Base-by-base conservation (phyloP, 2,329 filamentous ascomycete genomes). In the Cucurbitaria berberidis region DNA sequence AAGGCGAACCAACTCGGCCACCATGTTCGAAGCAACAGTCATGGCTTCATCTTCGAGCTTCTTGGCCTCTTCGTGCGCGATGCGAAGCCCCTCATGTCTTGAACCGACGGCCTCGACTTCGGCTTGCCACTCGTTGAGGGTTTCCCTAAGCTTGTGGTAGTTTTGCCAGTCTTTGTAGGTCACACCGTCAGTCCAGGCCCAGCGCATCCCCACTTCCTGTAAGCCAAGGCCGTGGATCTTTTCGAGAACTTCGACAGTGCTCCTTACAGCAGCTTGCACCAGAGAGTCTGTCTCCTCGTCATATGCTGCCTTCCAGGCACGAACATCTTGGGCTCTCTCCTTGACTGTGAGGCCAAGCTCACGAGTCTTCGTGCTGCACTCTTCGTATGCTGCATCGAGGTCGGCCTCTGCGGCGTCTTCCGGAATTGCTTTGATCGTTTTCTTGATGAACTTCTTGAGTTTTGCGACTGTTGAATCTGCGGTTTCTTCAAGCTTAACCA, bases 81-180 rank as follows among this genome's bases (percentile, higher is more conserved):
- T 79, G 18, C 82, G 78, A 11, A 97, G 81, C 22, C 85, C 86
- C 8, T 89, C 84, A 70, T 97, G 90, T 3, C 86, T 83, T 54
- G 89, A 83, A 34, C 91, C 89, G 47, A 93, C 84, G 53, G 86
- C 81, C 70, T 91, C 87, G 42, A 99, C 86, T 63, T 96, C 90
- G 30, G 85, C 82, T 49, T 90, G 89, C 92, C 93, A 97, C 66
- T 91, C 86, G 42, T 89, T 87, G 46, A 97, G 90, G 11, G 89
- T 88, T 48, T 84, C 85, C 78, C 90, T 96, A 52, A 99, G 81
- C 54, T 90, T 86, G 73, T 98, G 92, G 70, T 96, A 99, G 73
- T 93, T 95, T 54, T 89, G 86, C 95, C 95, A 99, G 74, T 99
- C 92, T 74, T 96, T 93, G 81, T 99, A 97, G 1, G 93, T 96